Evolutionary conservation across 2,329 filamentous ascomycete genomes (phyloP).

Genomic region (Botryosphaeria dothidea): DNA sequence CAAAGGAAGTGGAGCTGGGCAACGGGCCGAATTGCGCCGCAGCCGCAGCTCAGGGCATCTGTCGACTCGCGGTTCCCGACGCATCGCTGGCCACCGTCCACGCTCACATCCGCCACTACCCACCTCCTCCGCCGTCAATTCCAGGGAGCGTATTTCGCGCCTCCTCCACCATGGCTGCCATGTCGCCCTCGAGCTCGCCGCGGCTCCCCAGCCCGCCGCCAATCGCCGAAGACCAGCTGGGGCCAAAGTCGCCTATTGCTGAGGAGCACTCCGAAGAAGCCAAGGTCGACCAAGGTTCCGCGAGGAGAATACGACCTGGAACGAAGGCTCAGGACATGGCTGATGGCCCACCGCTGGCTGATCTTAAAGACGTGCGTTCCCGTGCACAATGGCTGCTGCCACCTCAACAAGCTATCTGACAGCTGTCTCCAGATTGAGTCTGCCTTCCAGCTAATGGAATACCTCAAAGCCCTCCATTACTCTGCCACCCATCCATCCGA

Average conservation of each 20-base stretch:
- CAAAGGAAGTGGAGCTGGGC: neutral
- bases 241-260: slow-evolving; percentile 71
- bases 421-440: slow-evolving; percentile 75
- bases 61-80: neutral
- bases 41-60: neutral
- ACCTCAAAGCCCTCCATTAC: slow-evolving; percentile 89
- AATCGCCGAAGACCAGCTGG: slow-evolving; percentile 90
- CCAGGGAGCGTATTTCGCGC: slow-evolving; percentile 1
- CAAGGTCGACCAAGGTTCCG: slow-evolving; percentile 71
- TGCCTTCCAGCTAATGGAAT: slow-evolving; percentile 95
- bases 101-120: neutral
- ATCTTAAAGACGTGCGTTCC: slow-evolving; percentile 62
- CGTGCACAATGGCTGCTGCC: neutral
- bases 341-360: slow-evolving; percentile 83
- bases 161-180: slow-evolving; percentile 43
- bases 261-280: slow-evolving; percentile 48
- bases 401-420: slow-evolving; percentile 25
- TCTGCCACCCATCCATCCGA: slow-evolving; percentile 67
- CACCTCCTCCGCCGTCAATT: slow-evolving; percentile 2
- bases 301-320: slow-evolving; percentile 84
- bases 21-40: neutral
- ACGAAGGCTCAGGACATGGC: slow-evolving; percentile 93
- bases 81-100: neutral
- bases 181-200: slow-evolving; percentile 71
- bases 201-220: slow-evolving; percentile 93